Percentiles rank a stretch among this genome's conserved stretches.
phyloP scores from a whole-genome alignment of 495 filamentous ascomycete genomes.

The Penicillium canariense region DNA sequence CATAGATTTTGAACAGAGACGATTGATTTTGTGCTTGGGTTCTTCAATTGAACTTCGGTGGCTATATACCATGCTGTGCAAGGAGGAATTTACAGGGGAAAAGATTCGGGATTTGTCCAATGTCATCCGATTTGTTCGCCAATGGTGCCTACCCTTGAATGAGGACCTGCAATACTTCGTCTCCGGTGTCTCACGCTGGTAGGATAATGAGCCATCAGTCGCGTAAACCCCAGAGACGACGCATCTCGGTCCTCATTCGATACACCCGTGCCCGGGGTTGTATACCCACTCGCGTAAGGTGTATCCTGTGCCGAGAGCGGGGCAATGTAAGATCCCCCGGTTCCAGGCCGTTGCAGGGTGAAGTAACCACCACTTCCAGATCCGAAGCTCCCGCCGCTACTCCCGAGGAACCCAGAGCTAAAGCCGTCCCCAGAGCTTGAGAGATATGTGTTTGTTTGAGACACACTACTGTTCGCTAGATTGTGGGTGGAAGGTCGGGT shows the following conservation, averaged over 20 bases:
- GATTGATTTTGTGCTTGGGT: neutral
- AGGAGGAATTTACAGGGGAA: neutral
- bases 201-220: slow-evolving; percentile 31
- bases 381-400: slow-evolving; percentile 1
- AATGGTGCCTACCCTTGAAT: slow-evolving; percentile 13
- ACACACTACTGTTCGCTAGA: slow-evolving; percentile 3
- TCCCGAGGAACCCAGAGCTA: slow-evolving; percentile 1
- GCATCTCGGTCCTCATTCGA: slow-evolving; percentile 31
- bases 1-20: slow-evolving; percentile 15
- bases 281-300: slow-evolving; percentile 25
- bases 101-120: neutral
- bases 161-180: slow-evolving; percentile 30
- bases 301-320: slow-evolving; percentile 13
- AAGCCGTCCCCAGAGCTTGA: slow-evolving; percentile 6
- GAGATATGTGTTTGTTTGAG: neutral
- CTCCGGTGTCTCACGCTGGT: slow-evolving; percentile 30
- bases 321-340: slow-evolving; percentile 3
- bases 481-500: slow-evolving; percentile 1
- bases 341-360: slow-evolving; percentile 16
- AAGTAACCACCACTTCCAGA: slow-evolving; percentile 30
- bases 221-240: slow-evolving; percentile 11
- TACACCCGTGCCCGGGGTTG: slow-evolving; percentile 15
- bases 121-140: slow-evolving; percentile 1
- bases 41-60: neutral
- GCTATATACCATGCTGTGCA: neutral